Base-by-base conservation (phyloP, 768 basidiomycete genomes). In the Mycena alexandri region DNA sequence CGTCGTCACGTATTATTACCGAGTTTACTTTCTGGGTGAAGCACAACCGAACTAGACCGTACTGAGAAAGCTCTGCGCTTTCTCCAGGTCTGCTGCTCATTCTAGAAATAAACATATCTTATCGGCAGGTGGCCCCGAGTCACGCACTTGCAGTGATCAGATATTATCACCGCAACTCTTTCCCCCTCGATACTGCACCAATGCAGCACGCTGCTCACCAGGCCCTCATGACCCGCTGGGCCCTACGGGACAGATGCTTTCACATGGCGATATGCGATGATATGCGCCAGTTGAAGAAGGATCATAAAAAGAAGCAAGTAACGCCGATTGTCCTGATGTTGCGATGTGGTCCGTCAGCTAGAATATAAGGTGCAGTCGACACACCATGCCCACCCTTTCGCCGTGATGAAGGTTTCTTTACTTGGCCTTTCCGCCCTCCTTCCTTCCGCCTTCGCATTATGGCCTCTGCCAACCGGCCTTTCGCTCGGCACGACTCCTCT, bases 401-500 rank as follows among this genome's bases (percentile, higher is more conserved):
- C 55, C 21, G 51, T 34, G 46, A 71, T 71, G 70, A 67, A 71
- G 25, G 47, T 67, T 33, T 59, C 57, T 9, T 50, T 71, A 19
- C 12, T 71, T 42, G n/a, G 61, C 13, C 36, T 64, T 42, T 58
- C 67, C 47, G 43, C 65, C 17, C 62, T 71, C 24, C 48, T 71
- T 36, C 70, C 68, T 41, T 59, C 59, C 8, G 66, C 61, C 21
- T 44, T 67, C 16, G 72, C 72, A 5, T 52, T 72, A n/a, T 72
- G 72, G 72, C 72, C 72, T 5, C 56, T 67, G 16, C 72, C 72
- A 9, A 70, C 68, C 1, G 57, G 63, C n/a, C 41, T 68, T 16
- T 50, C 65, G 8, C 24, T 16, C 17, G 72, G 72, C 24, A 63
- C 61, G 14, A 72, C 72, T 11, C 56, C 69, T 13, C 66, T 72